These are phyloP conservation scores for Boletus rex-veris DNA, from an alignment of 768 basidiomycete genomes.

Conservation along the genomic window DNA sequence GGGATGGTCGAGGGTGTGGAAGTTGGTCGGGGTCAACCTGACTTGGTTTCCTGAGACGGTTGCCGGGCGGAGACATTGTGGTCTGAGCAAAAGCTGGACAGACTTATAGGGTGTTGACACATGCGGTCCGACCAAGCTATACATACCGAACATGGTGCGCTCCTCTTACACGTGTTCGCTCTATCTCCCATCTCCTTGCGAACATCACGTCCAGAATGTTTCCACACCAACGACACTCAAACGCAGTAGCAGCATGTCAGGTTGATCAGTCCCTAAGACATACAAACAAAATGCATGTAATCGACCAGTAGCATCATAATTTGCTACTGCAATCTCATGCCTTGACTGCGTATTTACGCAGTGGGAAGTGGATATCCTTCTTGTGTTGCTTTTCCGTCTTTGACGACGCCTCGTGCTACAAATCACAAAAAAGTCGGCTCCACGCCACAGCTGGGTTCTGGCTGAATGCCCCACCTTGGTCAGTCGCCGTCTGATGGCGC, in stretches of 20 bases:
- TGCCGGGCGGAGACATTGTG: constrained; percentile 42
- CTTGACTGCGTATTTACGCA: constrained; percentile 94
- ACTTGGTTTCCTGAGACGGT: constrained; percentile 38
- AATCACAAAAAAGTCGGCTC: constrained; percentile 5
- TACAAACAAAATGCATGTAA: constrained; percentile 35
- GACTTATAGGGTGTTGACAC: neutral
- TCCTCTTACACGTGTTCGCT: constrained; percentile 27
- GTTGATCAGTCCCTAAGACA: constrained; percentile 36
- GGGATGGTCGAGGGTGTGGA: constrained; percentile 36
- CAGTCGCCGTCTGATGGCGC: constrained; percentile 94
- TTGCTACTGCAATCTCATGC: constrained; percentile 49
- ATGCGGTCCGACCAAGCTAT: constrained; percentile 9
- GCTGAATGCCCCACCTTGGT: constrained; percentile 62
- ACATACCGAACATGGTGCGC: constrained; percentile 14
- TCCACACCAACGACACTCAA: too few relatives aligned
- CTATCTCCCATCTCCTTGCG: constrained; percentile 1
- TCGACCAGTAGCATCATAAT: constrained; percentile 22
- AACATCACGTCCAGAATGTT: too few relatives aligned
- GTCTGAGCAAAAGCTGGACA: constrained; percentile 18
- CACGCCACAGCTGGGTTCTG: neutral
- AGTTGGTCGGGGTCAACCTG: constrained; percentile 36
- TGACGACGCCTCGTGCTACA: constrained; percentile 73
- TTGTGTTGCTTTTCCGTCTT: constrained; percentile 93
- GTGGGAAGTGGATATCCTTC: constrained; percentile 92
- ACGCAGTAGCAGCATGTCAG: constrained; percentile 26